Base-by-base conservation (phyloP, 2,329 filamentous ascomycete species). In the Sordariomycetes sp. region DNA sequence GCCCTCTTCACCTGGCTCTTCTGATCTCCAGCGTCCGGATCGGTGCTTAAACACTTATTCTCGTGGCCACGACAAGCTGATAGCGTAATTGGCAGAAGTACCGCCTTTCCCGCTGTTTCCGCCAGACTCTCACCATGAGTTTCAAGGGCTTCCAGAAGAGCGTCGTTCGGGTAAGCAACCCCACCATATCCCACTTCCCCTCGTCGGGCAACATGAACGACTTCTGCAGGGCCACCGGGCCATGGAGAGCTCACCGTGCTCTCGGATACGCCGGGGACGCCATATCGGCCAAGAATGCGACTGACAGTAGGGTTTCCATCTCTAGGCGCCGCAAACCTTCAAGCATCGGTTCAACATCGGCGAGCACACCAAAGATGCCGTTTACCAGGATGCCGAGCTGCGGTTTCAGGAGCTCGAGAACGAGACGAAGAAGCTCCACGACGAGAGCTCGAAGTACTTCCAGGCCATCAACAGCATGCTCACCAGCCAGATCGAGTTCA, bases 391-490 rank as follows among this genome's bases (percentile, higher is more conserved):
- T 73, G 90, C 94, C 62, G 94, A 99, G 71, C 85, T 92, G 62
- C 87, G 94, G 54, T 99, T 97, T 70, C 80, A 90, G 63, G 94
- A 99, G 76, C 82, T 99, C 63, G 94, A 99, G 74, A 87, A 79
- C 64, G 92, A 99, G 76, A 97, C 94, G 40, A 97, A 97, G 80
- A 93, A 89, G 73, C 85, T 97, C 34, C 93, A 97, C 74, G 90
- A 96, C 76, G 93, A 97, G 74, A 96, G 90, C 59, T 89, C 92
- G 72, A 97, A 96, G 76, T 99, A 99, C 74, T 97, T 96, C 67
- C 86, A 96, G 58, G 90, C 94, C 70, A 97, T 99, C 76, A 97
- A 97, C 76, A 89, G 88, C 79, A 99, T 99, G 94, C 82, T 99
- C 67, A 83, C 79, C 69, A 92, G 97, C 75, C 94, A 99, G 77